These are phyloP conservation scores for Remersonia thermophila DNA, from an alignment of 2,329 filamentous ascomycete genomes.

Conservation along the genomic window DNA sequence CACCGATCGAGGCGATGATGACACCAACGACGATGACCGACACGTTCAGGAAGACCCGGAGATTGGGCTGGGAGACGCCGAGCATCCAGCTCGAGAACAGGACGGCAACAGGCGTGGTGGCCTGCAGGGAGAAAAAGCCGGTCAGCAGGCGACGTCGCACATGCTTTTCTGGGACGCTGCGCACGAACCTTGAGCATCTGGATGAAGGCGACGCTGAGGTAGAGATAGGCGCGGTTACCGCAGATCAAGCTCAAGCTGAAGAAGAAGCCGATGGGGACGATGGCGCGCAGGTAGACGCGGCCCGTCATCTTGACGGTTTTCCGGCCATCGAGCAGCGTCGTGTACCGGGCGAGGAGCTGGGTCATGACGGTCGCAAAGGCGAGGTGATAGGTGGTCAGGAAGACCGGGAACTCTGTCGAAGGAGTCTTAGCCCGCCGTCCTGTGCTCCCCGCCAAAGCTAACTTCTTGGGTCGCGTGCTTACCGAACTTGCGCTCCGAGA, in stretches of 20 bases:
- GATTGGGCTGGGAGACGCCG: slow-evolving; percentile 69
- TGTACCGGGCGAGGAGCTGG: slow-evolving; percentile 83
- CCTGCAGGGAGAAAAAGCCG: too few relatives aligned
- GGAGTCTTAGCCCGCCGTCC: slow-evolving; percentile 20
- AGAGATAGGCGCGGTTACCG: slow-evolving; percentile 90
- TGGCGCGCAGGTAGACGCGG: slow-evolving; percentile 81
- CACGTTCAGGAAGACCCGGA: slow-evolving; percentile 84
- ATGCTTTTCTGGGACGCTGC: too few relatives aligned
- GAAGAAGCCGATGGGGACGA: slow-evolving; percentile 88
- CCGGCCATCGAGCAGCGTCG: slow-evolving; percentile 77
- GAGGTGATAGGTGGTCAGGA: slow-evolving; percentile 94
- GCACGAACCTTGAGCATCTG: slow-evolving; percentile 95
- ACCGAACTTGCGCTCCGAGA: slow-evolving; percentile 77
- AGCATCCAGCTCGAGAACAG: slow-evolving; percentile 81
- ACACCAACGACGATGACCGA: slow-evolving; percentile 91
- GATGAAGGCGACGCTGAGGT: slow-evolving; percentile 91
- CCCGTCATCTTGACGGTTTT: slow-evolving; percentile 97
- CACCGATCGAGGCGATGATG: slow-evolving; percentile 84
- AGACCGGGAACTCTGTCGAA: slow-evolving; percentile 52
- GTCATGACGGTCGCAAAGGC: slow-evolving; percentile 89
- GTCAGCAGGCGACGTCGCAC: too few relatives aligned
- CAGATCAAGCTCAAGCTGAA: slow-evolving; percentile 95
- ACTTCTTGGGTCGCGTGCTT: slow-evolving; percentile 28
- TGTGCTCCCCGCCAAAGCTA: neutral
- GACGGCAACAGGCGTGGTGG: slow-evolving; percentile 88